A percentile compares a stretch with the other conserved stretches of the same genome.
phyloP scores from a whole-genome alignment of 2,329 filamentous ascomycete genomes.

The Neopestalotiopsis rosae region DNA sequence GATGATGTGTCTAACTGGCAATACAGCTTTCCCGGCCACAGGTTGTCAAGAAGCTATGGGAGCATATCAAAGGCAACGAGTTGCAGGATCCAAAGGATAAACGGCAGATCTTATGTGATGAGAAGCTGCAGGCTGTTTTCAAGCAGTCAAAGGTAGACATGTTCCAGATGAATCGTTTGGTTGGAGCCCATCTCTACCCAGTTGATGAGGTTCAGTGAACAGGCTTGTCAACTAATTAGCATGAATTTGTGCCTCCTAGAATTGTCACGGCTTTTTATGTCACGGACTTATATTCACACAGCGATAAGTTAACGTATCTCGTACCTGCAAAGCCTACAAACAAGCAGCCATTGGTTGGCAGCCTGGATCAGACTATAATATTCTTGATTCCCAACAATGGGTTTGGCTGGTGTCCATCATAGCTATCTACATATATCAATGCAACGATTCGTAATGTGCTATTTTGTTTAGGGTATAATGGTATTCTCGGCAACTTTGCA shows the following conservation, averaged over 20 bases:
- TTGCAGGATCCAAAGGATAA: constrained; percentile 92
- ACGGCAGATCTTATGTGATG: constrained; percentile 91
- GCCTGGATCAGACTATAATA: neutral
- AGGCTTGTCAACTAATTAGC: neutral
- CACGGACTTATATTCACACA: neutral
- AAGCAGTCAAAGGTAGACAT: constrained; percentile 92
- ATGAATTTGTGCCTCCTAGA: neutral
- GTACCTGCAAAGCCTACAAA: neutral
- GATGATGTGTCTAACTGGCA: constrained; percentile 9
- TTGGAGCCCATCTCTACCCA: constrained; percentile 87
- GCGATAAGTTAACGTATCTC: neutral
- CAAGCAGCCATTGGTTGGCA: neutral
- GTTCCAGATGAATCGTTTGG: constrained; percentile 99
- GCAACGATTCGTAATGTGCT: too few relatives aligned
- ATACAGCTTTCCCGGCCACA: constrained; percentile 85
- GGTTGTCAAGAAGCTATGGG: constrained; percentile 96
- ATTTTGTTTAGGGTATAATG: too few relatives aligned
- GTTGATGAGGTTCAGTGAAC: constrained; percentile 66
- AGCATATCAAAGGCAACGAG: constrained; percentile 86
- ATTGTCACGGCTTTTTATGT: neutral
- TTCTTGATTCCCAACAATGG: neutral
- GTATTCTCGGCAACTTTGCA: too few relatives aligned
- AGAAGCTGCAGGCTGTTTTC: constrained; percentile 89
- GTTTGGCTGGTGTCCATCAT: too few relatives aligned
- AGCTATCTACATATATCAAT: too few relatives aligned